Evolutionary conservation across 768 basidiomycete genomes (phyloP), one percentile per base, ranked within the genome.

Genomic region (Lentinula edodes): DNA sequence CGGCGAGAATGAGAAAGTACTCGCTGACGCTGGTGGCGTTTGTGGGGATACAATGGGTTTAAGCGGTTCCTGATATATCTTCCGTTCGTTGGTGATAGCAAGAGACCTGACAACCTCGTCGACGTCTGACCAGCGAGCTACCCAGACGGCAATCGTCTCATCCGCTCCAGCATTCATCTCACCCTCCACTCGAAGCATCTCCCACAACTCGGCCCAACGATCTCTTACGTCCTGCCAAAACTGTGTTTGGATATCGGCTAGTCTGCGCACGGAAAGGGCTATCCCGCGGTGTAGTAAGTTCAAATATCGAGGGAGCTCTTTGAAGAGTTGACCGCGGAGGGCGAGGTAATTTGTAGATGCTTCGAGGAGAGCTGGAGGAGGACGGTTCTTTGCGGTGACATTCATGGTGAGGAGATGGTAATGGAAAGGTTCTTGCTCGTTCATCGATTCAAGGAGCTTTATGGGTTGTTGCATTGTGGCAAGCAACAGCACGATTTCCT

Each of bases 161-260:
- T 78, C 80, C 5, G 80, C 80, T 6, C 85, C 87, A 0, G 81
- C 85, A 63, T 87, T 87, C 75, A 81, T 71, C 74, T 89, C 87
- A 1, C 86, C 87, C 18, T 89, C 89, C 4, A 88, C 84, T 9
- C 81, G 75, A n/a, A 90, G 73, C 69, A 88, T 89, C 62, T 92
- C 89, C 91, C 91, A 93, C n/a, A 93, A 73, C n/a, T 85, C 86
- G 1, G 78, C 80, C 91, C 91, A 93, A 34, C 81, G 76, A 54
- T 84, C 83, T 46, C 81, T 77, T 6, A 89, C 80, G 42, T 82
- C 82, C 15, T 71, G 62, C 76, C 84, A 93, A 67, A 88, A 89
- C 23, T 72, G 71, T 1, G 76, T 76, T 68, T 93, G 91, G 61
- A 84, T 78, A 5, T 73, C 71, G 0, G 81, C 82, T 32, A 92